A percentile compares a stretch with the other conserved stretches of the same genome.
These are phyloP conservation scores for Aspergillus sp. DNA, from an alignment of 2,329 filamentous ascomycete genomes.

Conservation along the genomic window DNA sequence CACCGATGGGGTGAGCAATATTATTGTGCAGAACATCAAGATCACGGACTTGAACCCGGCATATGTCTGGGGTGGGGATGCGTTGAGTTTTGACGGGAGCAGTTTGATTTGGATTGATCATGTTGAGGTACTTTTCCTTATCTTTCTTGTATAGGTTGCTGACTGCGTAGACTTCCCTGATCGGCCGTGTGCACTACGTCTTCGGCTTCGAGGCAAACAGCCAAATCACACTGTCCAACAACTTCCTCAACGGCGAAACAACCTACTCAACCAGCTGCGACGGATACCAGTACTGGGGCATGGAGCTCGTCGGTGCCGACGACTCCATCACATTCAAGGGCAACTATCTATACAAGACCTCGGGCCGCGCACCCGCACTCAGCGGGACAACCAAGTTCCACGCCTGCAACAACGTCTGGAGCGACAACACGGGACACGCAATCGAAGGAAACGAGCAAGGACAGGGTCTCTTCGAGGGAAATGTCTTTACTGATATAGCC, in stretches of 20 bases:
- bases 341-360: slow-evolving; percentile 60
- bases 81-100: slow-evolving; percentile 51
- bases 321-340: slow-evolving; percentile 55
- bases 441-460: slow-evolving; percentile 35
- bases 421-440: slow-evolving; percentile 43
- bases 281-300: slow-evolving; percentile 58
- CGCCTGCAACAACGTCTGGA: slow-evolving; percentile 41
- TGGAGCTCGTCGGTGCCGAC: slow-evolving; percentile 51
- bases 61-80: slow-evolving; percentile 60
- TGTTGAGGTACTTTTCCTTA: slow-evolving; percentile 25
- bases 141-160: background rate
- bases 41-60: slow-evolving; percentile 53
- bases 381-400: slow-evolving; percentile 55
- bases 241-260: slow-evolving; percentile 52
- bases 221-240: slow-evolving; percentile 30
- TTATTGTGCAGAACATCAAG: slow-evolving; percentile 60
- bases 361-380: slow-evolving; percentile 58
- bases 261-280: slow-evolving; percentile 58
- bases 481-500: slow-evolving; percentile 43
- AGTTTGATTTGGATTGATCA: slow-evolving; percentile 52
- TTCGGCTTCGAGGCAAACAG: slow-evolving; percentile 43
- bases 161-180: slow-evolving; percentile 24
- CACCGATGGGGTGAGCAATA: slow-evolving; percentile 45
- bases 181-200: slow-evolving; percentile 54
- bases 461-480: slow-evolving; percentile 45